Conservation (phyloP, 108 stramenopile species). For the Nitzschia palea region DNA sequence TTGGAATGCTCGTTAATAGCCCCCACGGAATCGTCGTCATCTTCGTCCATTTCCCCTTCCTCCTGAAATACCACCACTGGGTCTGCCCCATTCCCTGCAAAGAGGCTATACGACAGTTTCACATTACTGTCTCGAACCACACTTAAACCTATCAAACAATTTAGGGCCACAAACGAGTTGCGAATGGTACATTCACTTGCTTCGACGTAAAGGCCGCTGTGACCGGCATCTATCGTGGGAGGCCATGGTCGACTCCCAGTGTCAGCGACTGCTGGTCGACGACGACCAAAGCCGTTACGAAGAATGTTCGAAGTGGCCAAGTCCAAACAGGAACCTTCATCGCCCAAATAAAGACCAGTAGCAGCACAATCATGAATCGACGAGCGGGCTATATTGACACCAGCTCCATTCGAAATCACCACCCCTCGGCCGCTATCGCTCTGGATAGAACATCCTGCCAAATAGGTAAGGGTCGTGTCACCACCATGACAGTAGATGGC, state of each 20-base stretch:
- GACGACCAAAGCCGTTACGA: constrained; percentile 30
- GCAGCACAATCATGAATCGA: constrained; percentile 40
- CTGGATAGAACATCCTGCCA: constrained; percentile 40
- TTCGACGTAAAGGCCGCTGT: constrained; percentile 47
- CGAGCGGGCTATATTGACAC: constrained; percentile 16
- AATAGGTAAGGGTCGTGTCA: constrained; percentile 10
- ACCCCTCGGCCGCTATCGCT: constrained; percentile 44
- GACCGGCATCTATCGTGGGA: constrained; percentile 11
- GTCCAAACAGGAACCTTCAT: constrained; percentile 9
- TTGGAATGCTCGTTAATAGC: not conserved
- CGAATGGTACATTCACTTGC: constrained; percentile 1
- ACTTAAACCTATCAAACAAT: constrained; percentile 5
- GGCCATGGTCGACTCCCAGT: not conserved
- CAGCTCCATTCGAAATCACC: constrained; percentile 39
- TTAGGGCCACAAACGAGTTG: not conserved
- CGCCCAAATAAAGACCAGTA: constrained; percentile 43
- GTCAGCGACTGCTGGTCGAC: constrained; percentile 1
- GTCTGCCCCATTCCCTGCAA: constrained; percentile 8
- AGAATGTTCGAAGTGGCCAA: constrained; percentile 29
- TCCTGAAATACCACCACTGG: constrained; percentile 4
- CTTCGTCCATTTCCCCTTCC: not conserved
- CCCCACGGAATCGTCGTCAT: not conserved
- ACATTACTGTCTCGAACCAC: constrained; percentile 6
- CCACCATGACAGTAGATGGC: constrained; percentile 22
- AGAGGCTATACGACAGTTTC: not conserved